These are phyloP conservation scores for Candida mattraensis DNA, from an alignment of 805 yeast genomes.

Conservation along the genomic window DNA sequence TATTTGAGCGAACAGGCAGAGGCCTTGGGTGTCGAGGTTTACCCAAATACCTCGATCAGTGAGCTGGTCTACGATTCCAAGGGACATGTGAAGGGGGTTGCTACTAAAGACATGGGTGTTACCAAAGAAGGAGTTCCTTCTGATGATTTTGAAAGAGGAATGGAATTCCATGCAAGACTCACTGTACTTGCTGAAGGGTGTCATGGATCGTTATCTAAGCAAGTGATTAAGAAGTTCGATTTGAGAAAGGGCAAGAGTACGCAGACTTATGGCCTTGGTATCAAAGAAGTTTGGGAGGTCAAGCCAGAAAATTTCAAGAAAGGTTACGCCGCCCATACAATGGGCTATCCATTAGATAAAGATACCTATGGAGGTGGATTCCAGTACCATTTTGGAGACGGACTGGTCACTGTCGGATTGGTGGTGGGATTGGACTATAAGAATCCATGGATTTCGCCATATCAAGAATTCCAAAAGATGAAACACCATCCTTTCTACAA, in stretches of 20 bases:
- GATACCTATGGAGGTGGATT: slow-evolving; percentile 95
- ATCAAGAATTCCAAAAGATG: slow-evolving; percentile 93
- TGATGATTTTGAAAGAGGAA: slow-evolving; percentile 87
- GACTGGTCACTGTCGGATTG: slow-evolving; percentile 87
- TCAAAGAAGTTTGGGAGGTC: slow-evolving; percentile 97
- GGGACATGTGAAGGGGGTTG: slow-evolving; percentile 78
- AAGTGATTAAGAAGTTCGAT: slow-evolving; percentile 65
- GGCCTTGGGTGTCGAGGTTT: slow-evolving; percentile 89
- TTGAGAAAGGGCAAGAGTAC: slow-evolving; percentile 63
- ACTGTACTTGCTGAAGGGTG: slow-evolving; percentile 98
- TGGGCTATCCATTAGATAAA: slow-evolving; percentile 81
- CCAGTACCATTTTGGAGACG: slow-evolving; percentile 95
- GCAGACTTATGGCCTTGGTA: slow-evolving; percentile 94
- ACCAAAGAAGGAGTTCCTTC: slow-evolving; percentile 74
- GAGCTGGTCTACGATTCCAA: slow-evolving; percentile 68
- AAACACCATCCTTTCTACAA: slow-evolving; percentile 87
- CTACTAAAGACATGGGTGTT: slow-evolving; percentile 91
- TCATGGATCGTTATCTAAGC: slow-evolving; percentile 88
- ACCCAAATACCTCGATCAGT: slow-evolving; percentile 85
- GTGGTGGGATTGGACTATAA: slow-evolving; percentile 93
- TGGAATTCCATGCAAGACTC: slow-evolving; percentile 91
- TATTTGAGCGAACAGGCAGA: slow-evolving; percentile 88
- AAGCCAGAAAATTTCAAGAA: slow-evolving; percentile 73
- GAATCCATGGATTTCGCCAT: slow-evolving; percentile 94
- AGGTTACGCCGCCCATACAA: slow-evolving; percentile 81